These are phyloP conservation scores for Chrysosporium keratinophilum DNA, from an alignment of 2,329 filamentous ascomycete species.

Conservation along the genomic window DNA sequence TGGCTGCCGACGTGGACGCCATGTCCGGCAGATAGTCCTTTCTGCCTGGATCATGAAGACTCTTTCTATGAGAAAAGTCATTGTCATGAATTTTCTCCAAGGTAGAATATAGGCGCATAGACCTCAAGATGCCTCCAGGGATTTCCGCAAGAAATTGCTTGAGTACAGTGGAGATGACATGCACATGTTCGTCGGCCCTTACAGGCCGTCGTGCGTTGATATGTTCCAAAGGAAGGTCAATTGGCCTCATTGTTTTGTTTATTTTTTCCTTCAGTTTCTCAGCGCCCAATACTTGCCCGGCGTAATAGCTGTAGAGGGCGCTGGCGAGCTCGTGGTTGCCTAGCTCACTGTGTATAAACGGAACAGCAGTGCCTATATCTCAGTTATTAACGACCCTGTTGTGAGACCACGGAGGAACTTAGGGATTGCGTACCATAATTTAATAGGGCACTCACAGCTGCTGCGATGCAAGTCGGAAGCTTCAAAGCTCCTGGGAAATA, in stretches of 20 bases:
- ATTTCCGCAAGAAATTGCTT: conserved; percentile 30
- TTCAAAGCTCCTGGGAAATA: conserved; percentile 31
- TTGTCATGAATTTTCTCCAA: conserved; percentile 25
- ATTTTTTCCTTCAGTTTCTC: conserved; percentile 29
- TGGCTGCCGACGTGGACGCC: conserved; percentile 18
- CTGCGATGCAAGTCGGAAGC: conserved; percentile 37
- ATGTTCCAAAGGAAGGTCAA: conserved; percentile 22
- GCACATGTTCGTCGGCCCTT: conserved; percentile 20
- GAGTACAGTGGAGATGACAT: conserved; percentile 29
- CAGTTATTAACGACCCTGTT: conserved; percentile 1
- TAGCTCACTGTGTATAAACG: conserved; percentile 27
- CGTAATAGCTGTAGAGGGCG: conserved; percentile 34
- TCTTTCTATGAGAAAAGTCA: conserved; percentile 14
- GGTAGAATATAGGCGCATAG: conserved; percentile 25
- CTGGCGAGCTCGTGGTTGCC: conserved; percentile 28
- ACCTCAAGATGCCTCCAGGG: conserved; percentile 33
- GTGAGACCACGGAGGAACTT: neutral
- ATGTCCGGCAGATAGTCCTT: conserved; percentile 20
- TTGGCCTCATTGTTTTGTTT: conserved; percentile 27
- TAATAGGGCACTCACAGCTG: conserved; percentile 30
- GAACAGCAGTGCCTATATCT: conserved; percentile 22
- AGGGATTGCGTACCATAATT: conserved; percentile 24
- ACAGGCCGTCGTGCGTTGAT: conserved; percentile 4
- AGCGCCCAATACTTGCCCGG: conserved; percentile 29
- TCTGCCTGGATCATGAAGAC: conserved; percentile 16